Conservation (phyloP, 2,329 filamentous ascomycete species). For the Alternaria consortialis region DNA sequence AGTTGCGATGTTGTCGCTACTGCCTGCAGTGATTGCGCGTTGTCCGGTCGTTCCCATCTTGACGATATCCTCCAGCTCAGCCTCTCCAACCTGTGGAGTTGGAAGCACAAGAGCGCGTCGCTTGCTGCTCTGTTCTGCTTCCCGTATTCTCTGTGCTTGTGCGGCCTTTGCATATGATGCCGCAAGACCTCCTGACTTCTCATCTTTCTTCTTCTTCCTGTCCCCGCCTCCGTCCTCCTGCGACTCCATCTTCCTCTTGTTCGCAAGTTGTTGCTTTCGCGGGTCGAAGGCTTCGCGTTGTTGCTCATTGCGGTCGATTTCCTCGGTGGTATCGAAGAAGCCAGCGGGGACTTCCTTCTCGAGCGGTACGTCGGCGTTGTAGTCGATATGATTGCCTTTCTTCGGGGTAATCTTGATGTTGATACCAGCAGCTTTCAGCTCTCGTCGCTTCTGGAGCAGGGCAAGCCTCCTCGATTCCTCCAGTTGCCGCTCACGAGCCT, state of each 20-base stretch:
- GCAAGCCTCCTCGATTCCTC: conserved; percentile 93
- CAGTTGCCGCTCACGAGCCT: conserved; percentile 92
- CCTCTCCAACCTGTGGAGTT: conserved; percentile 88
- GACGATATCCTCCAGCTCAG: conserved; percentile 94
- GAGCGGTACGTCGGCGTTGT: conserved; percentile 98
- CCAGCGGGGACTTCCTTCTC: conserved; percentile 89
- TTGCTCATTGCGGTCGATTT: conserved; percentile 80
- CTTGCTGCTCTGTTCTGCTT: conserved; percentile 97
- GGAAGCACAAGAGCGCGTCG: conserved; percentile 83
- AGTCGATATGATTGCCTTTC: conserved; percentile 98
- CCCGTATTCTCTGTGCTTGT: conserved; percentile 91
- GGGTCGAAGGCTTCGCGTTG: conserved; percentile 89
- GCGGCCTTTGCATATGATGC: conserved; percentile 92
- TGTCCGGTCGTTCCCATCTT: conserved; percentile 98
- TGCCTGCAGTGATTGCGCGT: conserved; percentile 78
- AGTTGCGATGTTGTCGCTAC: conserved; percentile 84
- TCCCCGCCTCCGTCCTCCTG: conserved; percentile 80
- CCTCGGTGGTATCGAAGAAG: conserved; percentile 92
- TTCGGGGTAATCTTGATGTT: conserved; percentile 94
- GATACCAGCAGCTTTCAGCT: conserved; percentile 96
- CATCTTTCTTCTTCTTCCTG: conserved; percentile 89
- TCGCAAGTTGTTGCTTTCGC: conserved; percentile 86
- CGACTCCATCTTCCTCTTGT: conserved; percentile 91
- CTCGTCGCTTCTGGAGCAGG: conserved; percentile 90
- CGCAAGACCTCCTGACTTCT: conserved; percentile 75